These are phyloP conservation scores for Phytopythium ostracodes DNA, from an alignment of 352 stramenopile genomes.

Conservation along the genomic window DNA sequence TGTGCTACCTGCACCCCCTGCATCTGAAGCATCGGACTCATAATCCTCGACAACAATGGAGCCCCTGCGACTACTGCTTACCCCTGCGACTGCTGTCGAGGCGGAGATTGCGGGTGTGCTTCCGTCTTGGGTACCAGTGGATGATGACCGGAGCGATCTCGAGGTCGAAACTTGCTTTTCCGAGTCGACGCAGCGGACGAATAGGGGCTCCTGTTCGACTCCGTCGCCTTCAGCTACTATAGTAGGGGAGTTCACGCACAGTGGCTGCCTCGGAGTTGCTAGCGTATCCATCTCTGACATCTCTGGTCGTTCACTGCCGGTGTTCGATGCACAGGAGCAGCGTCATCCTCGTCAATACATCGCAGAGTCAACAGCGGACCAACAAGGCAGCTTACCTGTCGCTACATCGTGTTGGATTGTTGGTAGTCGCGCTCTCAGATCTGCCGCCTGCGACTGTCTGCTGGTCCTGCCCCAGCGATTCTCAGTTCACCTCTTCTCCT, in stretches of 20 bases:
- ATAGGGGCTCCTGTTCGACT: background rate
- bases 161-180: background rate
- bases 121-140: background rate
- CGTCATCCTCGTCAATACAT: background rate
- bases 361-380: background rate
- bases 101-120: background rate
- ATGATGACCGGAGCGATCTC: no score
- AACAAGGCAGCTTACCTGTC: background rate
- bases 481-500: background rate
- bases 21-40: constrained; percentile 6
- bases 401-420: background rate
- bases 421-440: background rate
- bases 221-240: background rate
- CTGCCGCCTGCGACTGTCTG: background rate
- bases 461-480: background rate
- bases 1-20: no score
- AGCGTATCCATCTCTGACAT: background rate
- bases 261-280: background rate
- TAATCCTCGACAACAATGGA: constrained; percentile 5
- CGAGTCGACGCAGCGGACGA: background rate
- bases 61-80: background rate
- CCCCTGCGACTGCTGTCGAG: background rate
- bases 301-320: background rate
- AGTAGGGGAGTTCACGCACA: background rate
- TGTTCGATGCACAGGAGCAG: background rate